Evolutionary conservation across 1,139 yeast genomes (phyloP), one percentile per base, ranked within the genome.

Genomic region (Meyerozyma sp.): DNA sequence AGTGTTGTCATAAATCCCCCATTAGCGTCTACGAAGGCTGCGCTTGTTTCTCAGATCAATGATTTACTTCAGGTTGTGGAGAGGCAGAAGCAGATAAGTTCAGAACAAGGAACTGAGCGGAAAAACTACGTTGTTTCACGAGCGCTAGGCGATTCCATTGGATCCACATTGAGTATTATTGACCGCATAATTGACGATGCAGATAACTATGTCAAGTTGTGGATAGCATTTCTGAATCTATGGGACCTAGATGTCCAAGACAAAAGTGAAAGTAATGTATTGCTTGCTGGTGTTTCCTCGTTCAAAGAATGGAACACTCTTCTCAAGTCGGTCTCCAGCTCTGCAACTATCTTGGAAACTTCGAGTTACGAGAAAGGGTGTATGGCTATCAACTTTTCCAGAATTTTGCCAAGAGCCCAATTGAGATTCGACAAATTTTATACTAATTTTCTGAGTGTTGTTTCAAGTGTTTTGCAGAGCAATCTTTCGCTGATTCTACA

Each of bases 161-260:
- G 41, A 8, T 29, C 38, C 26, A 49, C 50, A 3, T 47, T 59
- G 23, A 40, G 18, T 6, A 49, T 46, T 32, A 49, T 70, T 9
- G 65, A 65, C 21, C 9, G 4, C 0, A 43, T 55, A 2, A 49
- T 63, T 32, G 44, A 44, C 0, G 53, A 63, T 9, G 72, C 76
- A 0, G 49, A 56, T 1, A 42, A 25, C 0, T 81, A 78, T 50
- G 58, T 73, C 16, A 49, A 55, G 2, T 63, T 67, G 28, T 88
- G 95, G 95, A 57, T 59, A 8, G 64, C 63, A 27, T 66, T 84
- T 29, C 86, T 82, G 53, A 62, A 73, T 2, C 60, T 85, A 4
- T 83, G 91, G 87, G 84, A 78, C 46, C 52, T 76, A 11, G 67
- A 67, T 23, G 79, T 84, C 55, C 90, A 84, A 46, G 70, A 77